Percentiles rank a stretch among this genome's conserved stretches.
Conservation (phyloP, 2,329 filamentous ascomycete species). For the Fusarium kyushuense region DNA sequence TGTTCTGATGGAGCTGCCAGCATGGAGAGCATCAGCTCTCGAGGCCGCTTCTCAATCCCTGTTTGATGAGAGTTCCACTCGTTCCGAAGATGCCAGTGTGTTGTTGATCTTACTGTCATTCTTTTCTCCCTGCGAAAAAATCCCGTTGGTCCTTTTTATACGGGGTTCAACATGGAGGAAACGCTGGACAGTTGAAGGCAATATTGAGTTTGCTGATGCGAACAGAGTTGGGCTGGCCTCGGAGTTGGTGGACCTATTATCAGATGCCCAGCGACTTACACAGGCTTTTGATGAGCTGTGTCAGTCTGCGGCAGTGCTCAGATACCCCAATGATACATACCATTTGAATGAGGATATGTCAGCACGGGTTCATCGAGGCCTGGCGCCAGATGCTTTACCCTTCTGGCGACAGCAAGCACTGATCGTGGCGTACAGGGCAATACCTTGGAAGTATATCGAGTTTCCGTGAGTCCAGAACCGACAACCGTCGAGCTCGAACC, state of each 20-base stretch:
- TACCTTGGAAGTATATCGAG: conserved; percentile 45
- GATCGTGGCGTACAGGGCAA: conserved; percentile 35
- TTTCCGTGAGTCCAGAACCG: conserved; percentile 33
- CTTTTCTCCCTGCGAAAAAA: conserved; percentile 36
- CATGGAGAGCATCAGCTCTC: conserved; percentile 36
- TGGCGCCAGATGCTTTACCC: conserved; percentile 20
- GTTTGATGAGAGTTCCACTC: conserved; percentile 21
- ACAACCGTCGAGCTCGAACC: conserved; percentile 6
- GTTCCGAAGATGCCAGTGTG: conserved; percentile 38
- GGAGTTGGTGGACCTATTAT: conserved; percentile 23
- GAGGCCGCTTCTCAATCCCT: conserved; percentile 34
- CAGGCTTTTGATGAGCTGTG: conserved; percentile 28
- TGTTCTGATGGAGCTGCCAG: conserved; percentile 23
- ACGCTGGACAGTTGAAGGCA: conserved; percentile 37
- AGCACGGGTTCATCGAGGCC: conserved; percentile 21
- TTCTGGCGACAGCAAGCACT: conserved; percentile 41
- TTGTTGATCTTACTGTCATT: conserved; percentile 40
- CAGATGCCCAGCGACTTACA: conserved; percentile 24
- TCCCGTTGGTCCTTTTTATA: conserved; percentile 38
- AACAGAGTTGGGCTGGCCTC: conserved; percentile 43
- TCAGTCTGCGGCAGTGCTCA: conserved; percentile 20
- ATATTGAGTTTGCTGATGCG: conserved; percentile 49
- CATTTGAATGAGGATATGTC: conserved; percentile 38
- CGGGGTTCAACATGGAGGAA: conserved; percentile 43
- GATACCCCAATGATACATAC: conserved; percentile 30